A percentile compares a stretch with the other conserved stretches of the same genome.
These are phyloP conservation scores for Aspergillus cristatus DNA, from an alignment of 495 filamentous ascomycete species.

Conservation along the genomic window DNA sequence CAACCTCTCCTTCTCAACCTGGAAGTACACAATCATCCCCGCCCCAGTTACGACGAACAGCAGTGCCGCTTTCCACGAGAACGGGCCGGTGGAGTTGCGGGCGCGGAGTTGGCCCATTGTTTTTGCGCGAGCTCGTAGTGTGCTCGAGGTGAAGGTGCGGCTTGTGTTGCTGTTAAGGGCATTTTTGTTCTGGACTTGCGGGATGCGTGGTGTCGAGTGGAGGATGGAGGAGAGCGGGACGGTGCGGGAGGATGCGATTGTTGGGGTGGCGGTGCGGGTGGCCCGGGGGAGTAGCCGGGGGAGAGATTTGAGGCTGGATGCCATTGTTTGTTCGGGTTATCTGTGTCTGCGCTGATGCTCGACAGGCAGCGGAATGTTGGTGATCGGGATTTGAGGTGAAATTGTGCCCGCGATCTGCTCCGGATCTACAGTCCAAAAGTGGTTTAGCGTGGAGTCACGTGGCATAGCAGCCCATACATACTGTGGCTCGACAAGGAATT, in stretches of 20 bases:
- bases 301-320: slow-evolving; percentile 23
- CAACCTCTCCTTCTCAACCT: slow-evolving; percentile 79
- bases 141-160: slow-evolving; percentile 25
- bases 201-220: slow-evolving; percentile 13
- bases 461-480: too few relatives aligned
- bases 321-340: slow-evolving; percentile 14
- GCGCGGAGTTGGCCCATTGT: slow-evolving; percentile 37
- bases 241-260: slow-evolving; percentile 11
- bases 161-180: slow-evolving; percentile 7
- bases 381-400: slow-evolving; percentile 1
- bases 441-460: not conserved
- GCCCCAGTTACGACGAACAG: slow-evolving; percentile 73
- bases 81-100: slow-evolving; percentile 49
- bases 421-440: not conserved
- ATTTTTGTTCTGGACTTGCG: slow-evolving; percentile 16
- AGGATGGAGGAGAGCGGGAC: slow-evolving; percentile 6
- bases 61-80: slow-evolving; percentile 80
- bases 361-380: not conserved
- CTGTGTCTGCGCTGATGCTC: not conserved
- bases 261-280: slow-evolving; percentile 8
- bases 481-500: too few relatives aligned
- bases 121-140: slow-evolving; percentile 16
- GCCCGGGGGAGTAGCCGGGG: slow-evolving; percentile 19
- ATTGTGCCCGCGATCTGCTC: not conserved
- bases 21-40: slow-evolving; percentile 81